Conservation (phyloP, 495 filamentous ascomycete species). For the Hapsidospora chrysogenum region DNA sequence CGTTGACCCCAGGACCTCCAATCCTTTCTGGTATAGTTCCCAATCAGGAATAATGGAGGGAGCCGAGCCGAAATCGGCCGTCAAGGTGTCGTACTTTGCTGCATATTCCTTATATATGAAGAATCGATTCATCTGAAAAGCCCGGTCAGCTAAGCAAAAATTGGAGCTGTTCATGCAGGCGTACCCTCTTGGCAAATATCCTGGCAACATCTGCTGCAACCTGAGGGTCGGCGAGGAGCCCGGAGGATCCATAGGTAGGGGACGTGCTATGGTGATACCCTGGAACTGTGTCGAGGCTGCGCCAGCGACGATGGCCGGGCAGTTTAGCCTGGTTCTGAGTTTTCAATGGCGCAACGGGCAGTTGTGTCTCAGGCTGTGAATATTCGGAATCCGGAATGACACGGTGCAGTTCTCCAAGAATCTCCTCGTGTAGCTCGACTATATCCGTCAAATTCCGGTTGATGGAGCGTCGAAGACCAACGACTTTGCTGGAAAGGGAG, state of each 20-base stretch:
- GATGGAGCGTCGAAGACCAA: conserved; percentile 40
- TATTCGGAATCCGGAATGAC: conserved; percentile 46
- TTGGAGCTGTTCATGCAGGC: not conserved
- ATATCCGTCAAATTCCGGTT: conserved; percentile 53
- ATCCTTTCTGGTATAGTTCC: conserved; percentile 66
- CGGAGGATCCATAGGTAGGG: conserved; percentile 28
- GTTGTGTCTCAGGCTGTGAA: conserved; percentile 24
- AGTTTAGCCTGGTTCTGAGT: conserved; percentile 3
- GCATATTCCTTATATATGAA: conserved; percentile 78
- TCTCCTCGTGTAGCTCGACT: conserved; percentile 51
- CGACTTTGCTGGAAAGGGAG: conserved; percentile 38
- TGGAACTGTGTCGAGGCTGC: conserved; percentile 43
- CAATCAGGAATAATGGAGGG: conserved; percentile 59
- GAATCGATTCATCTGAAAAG: conserved; percentile 59
- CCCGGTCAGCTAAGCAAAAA: conserved; percentile 7
- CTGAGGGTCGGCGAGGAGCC: conserved; percentile 48
- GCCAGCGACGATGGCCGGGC: conserved; percentile 35
- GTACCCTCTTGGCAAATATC: conserved; percentile 42
- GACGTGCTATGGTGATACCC: conserved; percentile 23
- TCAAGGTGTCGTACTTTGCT: conserved; percentile 69
- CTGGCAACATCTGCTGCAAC: conserved; percentile 60
- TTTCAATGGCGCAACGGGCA: conserved; percentile 1
- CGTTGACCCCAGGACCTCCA: conserved; percentile 70
- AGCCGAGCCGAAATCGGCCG: conserved; percentile 53
- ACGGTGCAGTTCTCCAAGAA: conserved; percentile 46